Conservation (phyloP, 2,329 filamentous ascomycete genomes). For the Stachybotrys echinatus region DNA sequence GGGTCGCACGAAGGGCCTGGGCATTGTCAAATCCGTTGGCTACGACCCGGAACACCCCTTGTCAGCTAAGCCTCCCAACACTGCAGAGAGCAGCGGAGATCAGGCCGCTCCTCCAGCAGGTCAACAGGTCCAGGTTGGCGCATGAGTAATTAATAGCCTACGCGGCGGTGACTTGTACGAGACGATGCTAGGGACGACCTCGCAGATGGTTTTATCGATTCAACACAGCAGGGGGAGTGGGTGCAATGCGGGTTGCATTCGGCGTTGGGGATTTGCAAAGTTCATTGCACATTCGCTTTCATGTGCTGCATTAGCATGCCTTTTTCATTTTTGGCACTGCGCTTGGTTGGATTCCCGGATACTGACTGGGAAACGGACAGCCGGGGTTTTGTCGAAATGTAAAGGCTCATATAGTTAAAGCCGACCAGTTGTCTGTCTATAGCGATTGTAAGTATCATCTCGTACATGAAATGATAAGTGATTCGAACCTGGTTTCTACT, state of each 20-base stretch:
- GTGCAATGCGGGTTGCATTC: background rate
- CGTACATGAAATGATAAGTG: no score
- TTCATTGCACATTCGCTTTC: no score
- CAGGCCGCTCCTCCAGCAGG: slow-evolving; percentile 3
- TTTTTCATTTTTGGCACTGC: no score
- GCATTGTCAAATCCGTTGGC: slow-evolving; percentile 86
- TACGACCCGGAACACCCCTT: slow-evolving; percentile 69
- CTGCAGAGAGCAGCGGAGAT: background rate
- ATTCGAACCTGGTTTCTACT: no score
- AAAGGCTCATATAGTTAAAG: no score
- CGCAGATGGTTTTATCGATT: background rate
- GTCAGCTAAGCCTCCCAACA: slow-evolving; percentile 21
- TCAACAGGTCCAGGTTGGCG: slow-evolving; percentile 16
- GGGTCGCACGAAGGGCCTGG: slow-evolving; percentile 88
- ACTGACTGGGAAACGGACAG: no score
- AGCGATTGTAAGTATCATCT: no score
- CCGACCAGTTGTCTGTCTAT: no score
- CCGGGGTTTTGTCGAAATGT: no score
- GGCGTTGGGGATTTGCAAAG: background rate
- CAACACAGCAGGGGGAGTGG: background rate
- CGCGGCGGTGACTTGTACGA: background rate
- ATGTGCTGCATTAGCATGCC: no score
- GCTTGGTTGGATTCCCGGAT: no score
- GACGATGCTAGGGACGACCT: background rate
- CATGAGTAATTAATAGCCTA: slow-evolving; percentile 3